phyloP scores from a whole-genome alignment of 179 eudicot genomes.

The Silene coronaria region DNA sequence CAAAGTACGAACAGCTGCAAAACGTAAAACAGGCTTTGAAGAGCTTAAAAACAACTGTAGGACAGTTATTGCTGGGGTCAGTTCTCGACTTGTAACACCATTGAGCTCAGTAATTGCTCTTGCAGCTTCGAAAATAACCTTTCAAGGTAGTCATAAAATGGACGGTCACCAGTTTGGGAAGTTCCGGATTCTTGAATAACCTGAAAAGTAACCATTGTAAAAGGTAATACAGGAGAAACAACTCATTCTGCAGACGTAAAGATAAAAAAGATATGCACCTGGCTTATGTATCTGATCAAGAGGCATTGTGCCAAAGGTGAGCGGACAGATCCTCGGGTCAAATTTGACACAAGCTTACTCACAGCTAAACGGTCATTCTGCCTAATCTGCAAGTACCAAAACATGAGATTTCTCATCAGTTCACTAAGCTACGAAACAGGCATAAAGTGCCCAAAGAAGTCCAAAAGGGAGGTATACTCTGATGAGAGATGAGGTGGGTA shows the following conservation, averaged over 20 bases:
- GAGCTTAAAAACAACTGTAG: conserved; percentile 88
- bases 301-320: conserved; percentile 94
- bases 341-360: conserved; percentile 84
- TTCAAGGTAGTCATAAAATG: conserved; percentile 88
- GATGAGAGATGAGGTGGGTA: background rate
- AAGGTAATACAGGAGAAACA: conserved; percentile 6
- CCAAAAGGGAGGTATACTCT: background rate
- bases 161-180: conserved; percentile 84
- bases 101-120: conserved; percentile 88
- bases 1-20: conserved; percentile 94
- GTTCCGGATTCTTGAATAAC: conserved; percentile 74
- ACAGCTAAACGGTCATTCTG: conserved; percentile 95
- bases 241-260: background rate
- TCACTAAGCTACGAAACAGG: background rate
- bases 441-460: background rate
- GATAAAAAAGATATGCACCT: conserved; percentile 40
- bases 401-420: background rate
- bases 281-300: conserved; percentile 78
- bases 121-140: conserved; percentile 95
- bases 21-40: conserved; percentile 92
- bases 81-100: conserved; percentile 75
- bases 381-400: conserved; percentile 51
- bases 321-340: conserved; percentile 79
- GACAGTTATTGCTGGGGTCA: conserved; percentile 89
- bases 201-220: conserved; percentile 31